A percentile compares a stretch with the other conserved stretches of the same genome.
Conservation (phyloP, 1,139 yeast genomes). For the Eremothecium coryli region DNA sequence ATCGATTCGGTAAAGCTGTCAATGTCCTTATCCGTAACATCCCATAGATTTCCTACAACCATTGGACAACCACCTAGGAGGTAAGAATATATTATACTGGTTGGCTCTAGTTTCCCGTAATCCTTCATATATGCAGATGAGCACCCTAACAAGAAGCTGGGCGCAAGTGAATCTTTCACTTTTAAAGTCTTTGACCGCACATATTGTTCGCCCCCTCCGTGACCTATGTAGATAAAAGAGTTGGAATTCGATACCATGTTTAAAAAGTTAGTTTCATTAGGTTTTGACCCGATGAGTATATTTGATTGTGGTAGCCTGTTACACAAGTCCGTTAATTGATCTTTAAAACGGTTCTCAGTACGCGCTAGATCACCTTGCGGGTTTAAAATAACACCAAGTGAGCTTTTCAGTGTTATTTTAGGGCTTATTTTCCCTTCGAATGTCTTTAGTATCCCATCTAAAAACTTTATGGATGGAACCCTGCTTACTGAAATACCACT, state of each 20-base stretch:
- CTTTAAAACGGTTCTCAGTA: conserved; percentile 56
- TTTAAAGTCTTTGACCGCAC: conserved; percentile 45
- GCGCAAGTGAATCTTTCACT: conserved; percentile 42
- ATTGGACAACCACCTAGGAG: conserved; percentile 72
- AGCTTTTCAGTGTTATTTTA: conserved; percentile 12
- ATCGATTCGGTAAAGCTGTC: conserved; percentile 62
- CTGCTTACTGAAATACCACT: conserved; percentile 53
- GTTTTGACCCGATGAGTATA: conserved; percentile 47
- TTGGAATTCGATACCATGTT: conserved; percentile 36
- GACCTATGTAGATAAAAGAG: conserved; percentile 79
- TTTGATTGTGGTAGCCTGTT: conserved; percentile 37
- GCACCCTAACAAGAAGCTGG: conserved; percentile 79
- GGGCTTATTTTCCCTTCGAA: conserved; percentile 15
- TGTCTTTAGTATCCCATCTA: conserved; percentile 37
- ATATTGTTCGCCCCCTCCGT: conserved; percentile 91
- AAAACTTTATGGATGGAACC: conserved; percentile 54
- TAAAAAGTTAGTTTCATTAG: conserved; percentile 45
- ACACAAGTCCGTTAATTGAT: conserved; percentile 33
- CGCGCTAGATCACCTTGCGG: conserved; percentile 70
- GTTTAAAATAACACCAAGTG: conserved; percentile 47
- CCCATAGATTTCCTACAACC: conserved; percentile 87
- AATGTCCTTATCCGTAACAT: conserved; percentile 92
- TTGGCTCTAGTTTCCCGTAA: conserved; percentile 58
- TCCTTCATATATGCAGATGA: conserved; percentile 66
- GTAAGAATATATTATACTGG: conserved; percentile 71